These are phyloP conservation scores for Sugiyamaella chiloensis DNA, from an alignment of 805 yeast genomes.

Conservation along the genomic window DNA sequence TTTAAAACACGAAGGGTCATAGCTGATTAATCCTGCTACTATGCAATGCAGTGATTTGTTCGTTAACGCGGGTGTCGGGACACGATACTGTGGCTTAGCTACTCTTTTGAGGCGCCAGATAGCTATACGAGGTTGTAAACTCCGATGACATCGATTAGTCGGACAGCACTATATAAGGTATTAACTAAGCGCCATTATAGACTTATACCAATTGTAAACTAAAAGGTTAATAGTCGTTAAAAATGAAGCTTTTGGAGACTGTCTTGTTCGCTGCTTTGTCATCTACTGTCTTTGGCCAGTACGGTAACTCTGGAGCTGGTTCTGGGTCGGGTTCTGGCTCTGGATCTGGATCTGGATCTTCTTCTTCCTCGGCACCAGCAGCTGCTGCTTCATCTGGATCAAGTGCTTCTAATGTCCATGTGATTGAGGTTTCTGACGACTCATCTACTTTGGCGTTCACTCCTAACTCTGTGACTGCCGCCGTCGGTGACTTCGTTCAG, in stretches of 20 bases:
- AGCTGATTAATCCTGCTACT: too few species aligned
- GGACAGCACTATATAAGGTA: too few species aligned
- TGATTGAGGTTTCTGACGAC: constrained; percentile 10
- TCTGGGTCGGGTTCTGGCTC: constrained; percentile 1
- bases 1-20: too few species aligned
- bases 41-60: too few species aligned
- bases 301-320: neutral
- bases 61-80: too few species aligned
- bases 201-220: too few species aligned
- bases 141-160: too few species aligned
- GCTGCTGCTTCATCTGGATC: neutral
- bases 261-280: neutral
- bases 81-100: too few species aligned
- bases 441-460: constrained; percentile 13
- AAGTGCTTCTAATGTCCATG: constrained; percentile 1
- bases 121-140: too few species aligned
- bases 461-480: constrained; percentile 23
- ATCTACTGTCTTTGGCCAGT: neutral
- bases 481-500: constrained; percentile 23
- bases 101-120: too few species aligned
- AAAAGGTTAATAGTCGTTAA: too few species aligned
- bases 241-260: neutral
- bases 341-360: neutral
- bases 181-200: too few species aligned
- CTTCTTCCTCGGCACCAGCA: neutral